Evolutionary conservation across 1,139 yeast genomes (phyloP).

Genomic region (Candida sanyaensis): DNA sequence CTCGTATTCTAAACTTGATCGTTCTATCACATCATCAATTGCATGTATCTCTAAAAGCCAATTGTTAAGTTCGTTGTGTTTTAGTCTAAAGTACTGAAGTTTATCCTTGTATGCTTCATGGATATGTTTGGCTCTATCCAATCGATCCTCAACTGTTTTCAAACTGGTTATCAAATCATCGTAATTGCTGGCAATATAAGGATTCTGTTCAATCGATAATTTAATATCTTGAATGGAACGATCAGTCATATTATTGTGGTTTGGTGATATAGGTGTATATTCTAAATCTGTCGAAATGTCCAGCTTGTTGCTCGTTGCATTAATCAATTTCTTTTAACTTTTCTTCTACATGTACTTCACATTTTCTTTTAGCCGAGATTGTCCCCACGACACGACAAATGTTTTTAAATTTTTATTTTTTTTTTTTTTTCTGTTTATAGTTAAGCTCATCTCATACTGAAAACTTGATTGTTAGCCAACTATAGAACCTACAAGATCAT

Average conservation of each 20-base stretch:
- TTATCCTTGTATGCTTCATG: slow-evolving; percentile 22
- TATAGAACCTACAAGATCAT: slow-evolving; percentile 30
- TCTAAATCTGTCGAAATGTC: not conserved
- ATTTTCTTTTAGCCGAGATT: not conserved
- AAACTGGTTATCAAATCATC: slow-evolving; percentile 20
- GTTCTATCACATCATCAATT: slow-evolving; percentile 16
- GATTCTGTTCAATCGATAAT: slow-evolving; percentile 5
- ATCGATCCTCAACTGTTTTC: slow-evolving; percentile 11
- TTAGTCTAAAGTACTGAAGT: slow-evolving; percentile 20
- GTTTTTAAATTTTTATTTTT: too few relatives aligned
- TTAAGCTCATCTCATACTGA: not conserved
- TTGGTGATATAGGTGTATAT: not conserved
- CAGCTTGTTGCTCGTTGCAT: too few relatives aligned
- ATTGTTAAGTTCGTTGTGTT: slow-evolving; percentile 24
- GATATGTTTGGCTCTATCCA: slow-evolving; percentile 13
- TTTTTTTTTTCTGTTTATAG: not conserved
- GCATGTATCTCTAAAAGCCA: slow-evolving; percentile 27
- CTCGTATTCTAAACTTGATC: slow-evolving; percentile 15
- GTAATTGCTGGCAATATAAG: slow-evolving; percentile 15
- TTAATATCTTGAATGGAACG: not conserved
- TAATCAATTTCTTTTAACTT: not conserved
- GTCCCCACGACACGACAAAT: too few relatives aligned
- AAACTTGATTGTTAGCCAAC: too few relatives aligned
- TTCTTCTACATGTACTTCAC: not conserved
- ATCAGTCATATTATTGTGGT: not conserved